A percentile compares a stretch with the other conserved stretches of the same genome.
phyloP scores from a whole-genome alignment of 192 early-diverging fungal genomes.

The Paraglomus brasilianum region DNA sequence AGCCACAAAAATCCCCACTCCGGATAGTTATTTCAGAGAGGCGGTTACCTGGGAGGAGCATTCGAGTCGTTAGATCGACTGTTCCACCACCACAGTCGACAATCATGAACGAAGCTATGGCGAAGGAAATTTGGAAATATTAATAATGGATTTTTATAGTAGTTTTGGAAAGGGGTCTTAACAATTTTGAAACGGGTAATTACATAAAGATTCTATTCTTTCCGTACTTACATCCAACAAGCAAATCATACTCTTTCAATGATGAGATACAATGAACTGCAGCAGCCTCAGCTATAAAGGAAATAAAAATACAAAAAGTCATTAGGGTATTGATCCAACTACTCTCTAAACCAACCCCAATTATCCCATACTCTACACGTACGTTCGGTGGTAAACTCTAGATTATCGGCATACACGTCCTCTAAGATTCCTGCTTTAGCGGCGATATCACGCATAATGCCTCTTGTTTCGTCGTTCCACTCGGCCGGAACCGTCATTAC shows the following conservation, averaged over 20 bases:
- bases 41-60: slow-evolving; percentile 33
- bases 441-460: slow-evolving; percentile 7
- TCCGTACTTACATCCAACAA: background rate
- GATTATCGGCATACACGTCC: background rate
- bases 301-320: background rate
- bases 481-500: slow-evolving; percentile 15
- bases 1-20: slow-evolving; percentile 4
- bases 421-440: background rate
- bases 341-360: too few species aligned
- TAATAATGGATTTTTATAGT: background rate
- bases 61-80: slow-evolving; percentile 49
- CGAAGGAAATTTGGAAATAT: background rate
- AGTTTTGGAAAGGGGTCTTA: too few species aligned
- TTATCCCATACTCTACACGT: background rate
- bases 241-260: background rate
- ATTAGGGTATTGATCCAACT: too few species aligned
- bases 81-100: slow-evolving; percentile 61
- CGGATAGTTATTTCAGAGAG: slow-evolving; percentile 46
- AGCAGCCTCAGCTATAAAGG: background rate
- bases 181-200: background rate
- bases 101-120: slow-evolving; percentile 47
- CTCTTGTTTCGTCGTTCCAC: background rate
- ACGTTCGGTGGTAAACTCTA: slow-evolving; percentile 26
- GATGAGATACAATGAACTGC: background rate
- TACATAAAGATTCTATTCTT: background rate